phyloP scores from a whole-genome alignment of 441 rosid species.

The Erysimum cheiri region DNA sequence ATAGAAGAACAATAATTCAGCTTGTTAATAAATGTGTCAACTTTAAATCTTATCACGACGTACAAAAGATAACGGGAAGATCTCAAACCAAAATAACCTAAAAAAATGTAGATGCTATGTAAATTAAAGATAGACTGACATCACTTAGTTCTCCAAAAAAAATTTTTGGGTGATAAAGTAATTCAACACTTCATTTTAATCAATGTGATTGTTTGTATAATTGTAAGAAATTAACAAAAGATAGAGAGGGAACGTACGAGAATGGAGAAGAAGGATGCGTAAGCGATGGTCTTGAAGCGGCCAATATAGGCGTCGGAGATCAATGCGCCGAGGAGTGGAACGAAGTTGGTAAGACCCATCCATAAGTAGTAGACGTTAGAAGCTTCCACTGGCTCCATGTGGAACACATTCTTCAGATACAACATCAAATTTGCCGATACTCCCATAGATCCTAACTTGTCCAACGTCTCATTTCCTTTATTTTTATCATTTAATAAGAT shows the following conservation, averaged over 20 bases:
- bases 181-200: neutral
- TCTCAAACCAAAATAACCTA: neutral
- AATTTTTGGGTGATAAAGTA: neutral
- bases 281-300: slow-evolving; percentile 66
- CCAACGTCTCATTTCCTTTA: slow-evolving; percentile 82
- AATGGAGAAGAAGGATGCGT: slow-evolving; percentile 56
- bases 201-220: neutral
- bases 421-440: slow-evolving; percentile 71
- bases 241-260: slow-evolving; percentile 48
- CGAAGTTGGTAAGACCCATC: slow-evolving; percentile 61
- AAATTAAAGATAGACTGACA: neutral
- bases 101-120: neutral
- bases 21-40: neutral
- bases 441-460: slow-evolving; percentile 79
- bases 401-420: slow-evolving; percentile 58
- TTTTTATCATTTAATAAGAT: slow-evolving; percentile 42
- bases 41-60: neutral
- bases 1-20: neutral
- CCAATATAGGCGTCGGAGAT: slow-evolving; percentile 69
- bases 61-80: neutral
- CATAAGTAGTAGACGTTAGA: slow-evolving; percentile 51
- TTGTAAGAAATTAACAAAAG: neutral
- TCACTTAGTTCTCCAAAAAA: neutral
- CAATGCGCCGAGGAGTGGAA: slow-evolving; percentile 71
- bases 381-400: slow-evolving; percentile 69